Evolutionary conservation across 2,329 filamentous ascomycete genomes (phyloP), one percentile per base, ranked within the genome.

Genomic region (Orbilia quercus): DNA sequence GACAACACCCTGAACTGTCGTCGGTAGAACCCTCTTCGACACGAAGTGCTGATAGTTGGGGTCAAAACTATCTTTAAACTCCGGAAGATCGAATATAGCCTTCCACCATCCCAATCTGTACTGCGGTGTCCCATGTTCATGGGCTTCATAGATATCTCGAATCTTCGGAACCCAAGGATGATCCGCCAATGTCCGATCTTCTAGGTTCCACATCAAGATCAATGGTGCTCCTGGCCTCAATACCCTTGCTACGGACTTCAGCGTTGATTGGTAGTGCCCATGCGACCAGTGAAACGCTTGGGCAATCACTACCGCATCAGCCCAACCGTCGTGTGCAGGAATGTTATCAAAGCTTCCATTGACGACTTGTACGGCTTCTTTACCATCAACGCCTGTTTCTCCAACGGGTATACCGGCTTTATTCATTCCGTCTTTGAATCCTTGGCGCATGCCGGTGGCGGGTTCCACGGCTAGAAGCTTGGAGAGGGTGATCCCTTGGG

Each of bases 231-330:
- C 23, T 0, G 48, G 62, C 4, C 44, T 45, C 20, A 74, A 18
- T 0, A 69, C 64, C 11, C 70, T 18, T 11, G 48, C 28, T 11
- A 74, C 16, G 2, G 50, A 48, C 1, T 14, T n/a, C 7, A 69
- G 16, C 2, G 70, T 60, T 2, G 58, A 38, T 14, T 36, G 48
- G 23, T 74, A 74, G 23, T 74, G 50, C n/a, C 53, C 53, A 16
- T 74, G 63, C 22, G 70, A 51, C 70, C 70, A 74, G 34, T 74
- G 70, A 44, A 74, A 74, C 11, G 70, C 70, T 28, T 74, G 70
- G 1, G 70, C 70, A 25, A 74, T 74, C 1, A 67, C 36, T n/a
- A 74, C 42, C 1, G 51, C 64, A 25, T 74, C 70, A 7, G 70
- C 70, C 63, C 70, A 67, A 2, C 18, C 44, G 12, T 69, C 57